Evolutionary conservation across 768 basidiomycete genomes (phyloP), one percentile per base, ranked within the genome.

Genomic region (Trametes cinnabarina): DNA sequence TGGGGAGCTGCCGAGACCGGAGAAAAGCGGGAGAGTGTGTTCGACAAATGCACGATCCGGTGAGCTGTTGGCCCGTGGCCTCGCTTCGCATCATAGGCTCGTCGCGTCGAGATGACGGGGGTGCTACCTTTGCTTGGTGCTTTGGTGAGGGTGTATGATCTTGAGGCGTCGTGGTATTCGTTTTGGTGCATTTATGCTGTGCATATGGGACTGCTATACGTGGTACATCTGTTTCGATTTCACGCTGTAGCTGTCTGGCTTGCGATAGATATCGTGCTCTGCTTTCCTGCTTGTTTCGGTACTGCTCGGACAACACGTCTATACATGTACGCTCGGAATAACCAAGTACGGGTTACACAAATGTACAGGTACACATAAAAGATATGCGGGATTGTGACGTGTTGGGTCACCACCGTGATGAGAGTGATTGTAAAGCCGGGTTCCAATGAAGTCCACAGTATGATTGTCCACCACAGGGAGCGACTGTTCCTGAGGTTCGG

Each of bases 21-120:
- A 25, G 66, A 65, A 55, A 76, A 69, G 64, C 68, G 68, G 56
- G 73, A 73, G 63, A 79, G 77, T 57, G 74, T 76, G 17, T 81
- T 81, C 61, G 77, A 79, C 56, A 76, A 71, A 51, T 80, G 74
- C 64, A 66, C 67, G 35, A 81, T 82, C 61, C 79, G 79, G 28
- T 82, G 60, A 61, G 54, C 30, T 22, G 50, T 23, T 20, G 15
- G 20, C 2, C 3, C 20, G 42, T 5, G n/a, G 4, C 41, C 19
- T 42, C n/a, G n/a, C n/a, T n/a, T n/a, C n/a, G n/a, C n/a, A n/a
- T n/a, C n/a, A n/a, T n/a, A n/a, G n/a, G n/a, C n/a, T n/a, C n/a
- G n/a, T n/a, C n/a, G n/a, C n/a, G 40, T 8, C 9, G 41, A 10
- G 6, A 11, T 32, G 5, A 32, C 30, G 30, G 19, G 41, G 11